Percentiles rank a stretch among this genome's conserved stretches.
These are phyloP conservation scores for Colletotrichum limetticola DNA, from an alignment of 2,329 filamentous ascomycete species.

Conservation along the genomic window DNA sequence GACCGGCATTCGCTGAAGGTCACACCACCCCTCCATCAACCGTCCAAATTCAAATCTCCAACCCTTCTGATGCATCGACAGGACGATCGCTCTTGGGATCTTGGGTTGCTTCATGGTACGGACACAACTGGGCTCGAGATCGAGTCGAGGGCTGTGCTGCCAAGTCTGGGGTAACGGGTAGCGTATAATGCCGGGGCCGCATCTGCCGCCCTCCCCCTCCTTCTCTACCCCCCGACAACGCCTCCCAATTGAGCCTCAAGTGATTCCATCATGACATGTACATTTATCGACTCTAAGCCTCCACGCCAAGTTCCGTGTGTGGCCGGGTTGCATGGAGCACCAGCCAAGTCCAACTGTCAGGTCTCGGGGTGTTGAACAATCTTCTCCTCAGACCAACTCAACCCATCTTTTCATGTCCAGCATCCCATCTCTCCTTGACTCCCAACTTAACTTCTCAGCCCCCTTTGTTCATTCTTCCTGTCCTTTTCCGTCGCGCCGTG, in stretches of 20 bases:
- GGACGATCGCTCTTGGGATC: not conserved
- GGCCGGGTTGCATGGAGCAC: not conserved
- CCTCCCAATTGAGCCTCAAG: constrained; percentile 19
- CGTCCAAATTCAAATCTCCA: not conserved
- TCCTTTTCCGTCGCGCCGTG: not conserved
- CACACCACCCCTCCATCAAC: not conserved
- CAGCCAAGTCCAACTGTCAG: not conserved
- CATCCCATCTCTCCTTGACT: not conserved
- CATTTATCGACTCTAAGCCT: not conserved
- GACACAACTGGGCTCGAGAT: not conserved
- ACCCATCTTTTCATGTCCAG: not conserved
- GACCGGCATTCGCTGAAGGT: not conserved
- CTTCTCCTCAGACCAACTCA: not conserved
- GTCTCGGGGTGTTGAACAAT: not conserved
- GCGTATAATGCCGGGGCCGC: not conserved
- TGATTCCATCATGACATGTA: not conserved
- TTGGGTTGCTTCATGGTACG: not conserved
- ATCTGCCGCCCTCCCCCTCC: not conserved
- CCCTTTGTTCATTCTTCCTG: constrained; percentile 15
- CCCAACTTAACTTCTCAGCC: not conserved
- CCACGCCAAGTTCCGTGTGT: not conserved
- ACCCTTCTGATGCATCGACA: not conserved
- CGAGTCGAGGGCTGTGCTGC: constrained; percentile 7
- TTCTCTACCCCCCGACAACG: not conserved
- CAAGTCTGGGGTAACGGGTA: constrained; percentile 17